Base-by-base conservation (phyloP, 164 flowering plant species). In the Aristolochia fimbriata region DNA sequence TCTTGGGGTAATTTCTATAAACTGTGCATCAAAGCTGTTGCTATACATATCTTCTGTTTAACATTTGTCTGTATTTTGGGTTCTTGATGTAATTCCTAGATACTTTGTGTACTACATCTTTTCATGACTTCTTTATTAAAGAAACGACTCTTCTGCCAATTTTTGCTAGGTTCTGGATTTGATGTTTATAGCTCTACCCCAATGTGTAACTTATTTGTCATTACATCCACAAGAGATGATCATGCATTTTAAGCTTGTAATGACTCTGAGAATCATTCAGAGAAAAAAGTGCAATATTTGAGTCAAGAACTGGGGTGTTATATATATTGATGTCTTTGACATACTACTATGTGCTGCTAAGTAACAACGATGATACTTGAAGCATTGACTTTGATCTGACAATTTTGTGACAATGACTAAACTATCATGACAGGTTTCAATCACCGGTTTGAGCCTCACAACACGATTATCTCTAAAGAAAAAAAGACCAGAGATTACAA, bases 11-110 rank as follows among this genome's bases (percentile, higher is more conserved):
- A 24, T 19, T 1, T 16, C 17, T 19, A 8, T 27, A 4, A 56
- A 24, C 31, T 1, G 2, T 56, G 24, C 58, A n/a, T n/a, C 58
- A 15, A 16, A 27, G 45, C 2, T 15, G 45, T 30, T 56, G 58
- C 15, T 16, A 2, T 30, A 31, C 11, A 31, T 17, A 27, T 56
- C 58, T 24, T 31, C 37, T 33, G 20, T 56, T 30, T 17, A 45
- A 15, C 58, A 56, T 56, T 56, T 56, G 45, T 33, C 58, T 24
- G 58, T 27, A 3, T 56, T 56, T 33, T 45, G 58, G 2, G 31
- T 30, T 10, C 1, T 56, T 16, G 58, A 46, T 45, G 58, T 56
- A 13, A 24, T 19, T 1, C 10, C 17, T 19, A 8, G 15, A 4
- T 31, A 24, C 31, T 31, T 30, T 15, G 16, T 25, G 58, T 9